These are phyloP conservation scores for Diplocarpon rosae DNA, from an alignment of 2,329 filamentous ascomycete species.

Conservation along the genomic window DNA sequence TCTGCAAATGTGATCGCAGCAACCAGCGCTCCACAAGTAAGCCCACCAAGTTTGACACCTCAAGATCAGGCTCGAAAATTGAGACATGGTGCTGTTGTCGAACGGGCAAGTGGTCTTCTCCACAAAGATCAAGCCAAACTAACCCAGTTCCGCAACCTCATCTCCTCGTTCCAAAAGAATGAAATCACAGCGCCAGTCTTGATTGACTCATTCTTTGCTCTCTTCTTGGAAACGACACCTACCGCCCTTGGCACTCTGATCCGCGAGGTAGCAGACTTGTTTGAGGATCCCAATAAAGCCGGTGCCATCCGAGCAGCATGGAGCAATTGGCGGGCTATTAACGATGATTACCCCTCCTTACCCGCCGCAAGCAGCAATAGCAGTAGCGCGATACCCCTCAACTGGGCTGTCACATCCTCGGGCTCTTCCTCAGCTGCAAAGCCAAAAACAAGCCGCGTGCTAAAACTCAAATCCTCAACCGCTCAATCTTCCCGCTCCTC, in stretches of 20 bases:
- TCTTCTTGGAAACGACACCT: conserved; percentile 70
- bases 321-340: conserved; percentile 92
- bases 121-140: conserved; percentile 68
- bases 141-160: conserved; percentile 62
- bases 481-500: conserved; percentile 54
- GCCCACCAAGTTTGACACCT: conserved; percentile 46
- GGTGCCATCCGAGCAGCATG: conserved; percentile 69
- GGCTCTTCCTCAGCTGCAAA: conserved; percentile 12
- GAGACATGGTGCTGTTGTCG: conserved; percentile 74
- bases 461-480: conserved; percentile 60
- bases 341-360: conserved; percentile 87
- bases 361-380: conserved; percentile 57
- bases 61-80: conserved; percentile 73
- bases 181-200: conserved; percentile 63
- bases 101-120: conserved; percentile 72
- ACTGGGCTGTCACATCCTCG: conserved; percentile 24
- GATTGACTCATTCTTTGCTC: conserved; percentile 75
- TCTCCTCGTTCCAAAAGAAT: conserved; percentile 67
- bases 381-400: conserved; percentile 25
- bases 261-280: conserved; percentile 85
- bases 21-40: conserved; percentile 41
- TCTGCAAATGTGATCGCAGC: conserved; percentile 22
- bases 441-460: conserved; percentile 43
- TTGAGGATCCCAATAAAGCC: conserved; percentile 69
- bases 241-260: conserved; percentile 78